These are phyloP conservation scores for Lipomyces kockii DNA, from an alignment of 805 yeast species.

Conservation along the genomic window DNA sequence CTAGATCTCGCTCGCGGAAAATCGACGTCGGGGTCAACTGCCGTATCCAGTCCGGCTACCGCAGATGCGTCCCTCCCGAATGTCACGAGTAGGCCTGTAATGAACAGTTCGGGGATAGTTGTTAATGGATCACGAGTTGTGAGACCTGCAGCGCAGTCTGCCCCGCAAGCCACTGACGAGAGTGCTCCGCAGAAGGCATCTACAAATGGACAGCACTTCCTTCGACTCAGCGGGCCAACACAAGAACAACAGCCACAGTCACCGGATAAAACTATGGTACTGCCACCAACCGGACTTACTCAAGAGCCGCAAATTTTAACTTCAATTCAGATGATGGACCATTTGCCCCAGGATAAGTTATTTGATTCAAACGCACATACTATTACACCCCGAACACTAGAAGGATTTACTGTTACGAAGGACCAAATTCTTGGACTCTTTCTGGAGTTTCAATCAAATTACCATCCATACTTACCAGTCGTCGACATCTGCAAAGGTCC, in stretches of 20 bases:
- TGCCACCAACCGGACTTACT: not conserved
- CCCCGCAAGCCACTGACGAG: not conserved
- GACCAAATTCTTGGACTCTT: constrained; percentile 66
- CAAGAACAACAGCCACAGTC: not conserved
- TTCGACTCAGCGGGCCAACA: not conserved
- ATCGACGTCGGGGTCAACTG: constrained; percentile 13
- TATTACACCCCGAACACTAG: constrained; percentile 67
- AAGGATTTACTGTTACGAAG: constrained; percentile 65
- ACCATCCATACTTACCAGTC: constrained; percentile 86
- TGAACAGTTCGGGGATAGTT: not conserved
- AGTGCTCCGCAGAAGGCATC: not conserved
- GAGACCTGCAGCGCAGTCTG: not conserved
- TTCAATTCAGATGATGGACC: not conserved
- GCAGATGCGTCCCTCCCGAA: not conserved
- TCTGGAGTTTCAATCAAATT: constrained; percentile 70
- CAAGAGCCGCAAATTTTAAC: not conserved
- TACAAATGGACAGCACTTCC: not conserved
- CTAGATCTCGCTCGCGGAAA: constrained; percentile 35
- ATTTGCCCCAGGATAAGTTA: not conserved
- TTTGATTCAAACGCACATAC: constrained; percentile 1
- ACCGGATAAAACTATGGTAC: not conserved
- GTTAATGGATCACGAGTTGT: not conserved
- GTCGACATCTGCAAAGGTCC: constrained; percentile 84
- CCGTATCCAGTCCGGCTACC: not conserved
- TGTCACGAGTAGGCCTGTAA: not conserved